Conservation (phyloP, 2,329 filamentous ascomycete genomes). For the Colletotrichum australisinense region DNA sequence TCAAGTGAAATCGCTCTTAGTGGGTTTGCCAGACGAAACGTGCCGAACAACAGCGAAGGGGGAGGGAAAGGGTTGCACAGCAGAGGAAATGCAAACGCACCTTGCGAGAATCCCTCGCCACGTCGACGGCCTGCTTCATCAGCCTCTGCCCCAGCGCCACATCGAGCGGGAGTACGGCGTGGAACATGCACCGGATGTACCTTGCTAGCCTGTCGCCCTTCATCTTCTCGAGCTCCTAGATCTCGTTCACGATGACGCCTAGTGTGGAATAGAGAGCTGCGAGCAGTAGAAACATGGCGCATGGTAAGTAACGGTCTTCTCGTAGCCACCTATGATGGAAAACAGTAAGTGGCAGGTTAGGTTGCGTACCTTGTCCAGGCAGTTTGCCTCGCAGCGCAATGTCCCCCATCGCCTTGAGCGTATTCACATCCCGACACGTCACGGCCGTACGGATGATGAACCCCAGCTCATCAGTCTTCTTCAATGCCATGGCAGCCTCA, state of each 20-base stretch:
- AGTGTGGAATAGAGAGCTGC: slow-evolving; percentile 65
- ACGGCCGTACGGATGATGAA: slow-evolving; percentile 67
- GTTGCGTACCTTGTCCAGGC: slow-evolving; percentile 59
- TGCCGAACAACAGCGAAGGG: slow-evolving; percentile 1
- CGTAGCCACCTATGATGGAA: neutral
- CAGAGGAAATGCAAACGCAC: slow-evolving; percentile 46
- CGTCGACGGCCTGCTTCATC: slow-evolving; percentile 69
- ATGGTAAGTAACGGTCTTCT: neutral
- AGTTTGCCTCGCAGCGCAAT: slow-evolving; percentile 66
- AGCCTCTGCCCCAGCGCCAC: slow-evolving; percentile 68
- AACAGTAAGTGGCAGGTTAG: too few relatives aligned
- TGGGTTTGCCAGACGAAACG: too few relatives aligned
- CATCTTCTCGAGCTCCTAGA: slow-evolving; percentile 67
- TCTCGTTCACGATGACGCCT: slow-evolving; percentile 76
- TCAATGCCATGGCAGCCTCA: slow-evolving; percentile 76
- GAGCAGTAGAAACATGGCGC: neutral
- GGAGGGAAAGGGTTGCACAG: neutral
- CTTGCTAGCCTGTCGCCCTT: slow-evolving; percentile 73
- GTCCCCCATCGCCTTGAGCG: slow-evolving; percentile 75
- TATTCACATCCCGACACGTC: slow-evolving; percentile 54
- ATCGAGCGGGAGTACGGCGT: slow-evolving; percentile 69
- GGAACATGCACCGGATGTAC: slow-evolving; percentile 84
- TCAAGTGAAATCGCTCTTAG: slow-evolving; percentile 13
- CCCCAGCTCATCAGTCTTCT: slow-evolving; percentile 74
- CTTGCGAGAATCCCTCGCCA: slow-evolving; percentile 62